A percentile compares a stretch with the other conserved stretches of the same genome.
phyloP scores from a whole-genome alignment of 495 filamentous ascomycete genomes.

The Poronia punctata region DNA sequence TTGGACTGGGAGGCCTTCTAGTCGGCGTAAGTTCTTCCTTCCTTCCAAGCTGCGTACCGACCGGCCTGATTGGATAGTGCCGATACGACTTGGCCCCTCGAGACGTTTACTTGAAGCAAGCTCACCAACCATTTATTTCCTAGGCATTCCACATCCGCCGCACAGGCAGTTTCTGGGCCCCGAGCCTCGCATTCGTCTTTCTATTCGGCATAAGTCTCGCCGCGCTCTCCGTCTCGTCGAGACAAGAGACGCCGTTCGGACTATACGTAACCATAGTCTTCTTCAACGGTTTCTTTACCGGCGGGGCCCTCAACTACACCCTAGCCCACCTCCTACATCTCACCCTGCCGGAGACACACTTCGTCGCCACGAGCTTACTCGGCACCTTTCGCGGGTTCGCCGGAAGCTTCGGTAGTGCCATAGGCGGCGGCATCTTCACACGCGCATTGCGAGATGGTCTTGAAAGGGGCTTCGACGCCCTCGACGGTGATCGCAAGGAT shows the following conservation, averaged over 20 bases:
- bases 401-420: constrained; percentile 66
- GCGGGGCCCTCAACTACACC: constrained; percentile 67
- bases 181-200: constrained; percentile 46
- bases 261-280: constrained; percentile 52
- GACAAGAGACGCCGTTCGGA: constrained; percentile 32
- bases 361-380: constrained; percentile 61
- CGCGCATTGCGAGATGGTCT: constrained; percentile 51
- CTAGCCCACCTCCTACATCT: constrained; percentile 68
- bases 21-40: constrained; percentile 41
- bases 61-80: no score
- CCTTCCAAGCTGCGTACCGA: not conserved
- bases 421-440: constrained; percentile 68
- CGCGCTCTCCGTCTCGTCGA: constrained; percentile 43
- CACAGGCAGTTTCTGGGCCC: constrained; percentile 56
- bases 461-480: constrained; percentile 44
- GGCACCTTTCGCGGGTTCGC: constrained; percentile 70
- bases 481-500: constrained; percentile 42
- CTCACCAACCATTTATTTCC: not conserved
- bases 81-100: no score
- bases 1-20: constrained; percentile 60
- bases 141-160: constrained; percentile 60
- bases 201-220: constrained; percentile 49
- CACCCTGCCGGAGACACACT: constrained; percentile 54
- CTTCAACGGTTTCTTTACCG: constrained; percentile 60
- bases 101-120: not conserved